These are phyloP conservation scores for Xylariaceae sp. DNA, from an alignment of 2,329 filamentous ascomycete genomes.

Conservation along the genomic window DNA sequence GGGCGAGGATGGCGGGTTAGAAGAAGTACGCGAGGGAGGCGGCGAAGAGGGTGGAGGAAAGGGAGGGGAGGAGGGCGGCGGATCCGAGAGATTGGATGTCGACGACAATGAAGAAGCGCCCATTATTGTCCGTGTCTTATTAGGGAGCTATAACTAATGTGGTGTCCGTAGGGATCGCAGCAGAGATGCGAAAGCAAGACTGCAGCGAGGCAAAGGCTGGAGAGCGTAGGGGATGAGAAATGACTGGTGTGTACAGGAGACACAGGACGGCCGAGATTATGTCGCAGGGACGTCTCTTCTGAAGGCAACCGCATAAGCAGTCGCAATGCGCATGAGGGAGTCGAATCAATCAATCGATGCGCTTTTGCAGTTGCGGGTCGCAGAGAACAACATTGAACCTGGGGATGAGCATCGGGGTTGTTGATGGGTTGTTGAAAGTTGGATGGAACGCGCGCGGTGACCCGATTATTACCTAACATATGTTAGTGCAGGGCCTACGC, in stretches of 20 bases:
- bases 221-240: background rate
- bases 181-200: background rate
- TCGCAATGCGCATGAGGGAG: background rate
- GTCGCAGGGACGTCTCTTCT: background rate
- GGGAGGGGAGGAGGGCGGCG: slow-evolving; percentile 44
- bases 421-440: background rate
- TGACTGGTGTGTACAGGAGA: background rate
- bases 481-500: no score
- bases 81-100: slow-evolving; percentile 34
- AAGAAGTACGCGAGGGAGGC: background rate
- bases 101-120: slow-evolving; percentile 27
- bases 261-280: background rate
- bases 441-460: no score
- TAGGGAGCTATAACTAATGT: background rate
- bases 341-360: background rate
- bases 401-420: background rate
- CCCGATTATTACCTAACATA: no score
- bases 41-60: slow-evolving; percentile 54
- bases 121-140: slow-evolving; percentile 21
- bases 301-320: background rate
- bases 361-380: background rate
- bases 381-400: background rate
- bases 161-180: background rate
- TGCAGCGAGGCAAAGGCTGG: background rate
- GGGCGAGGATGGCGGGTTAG: slow-evolving; percentile 47